Percentiles rank a stretch among this genome's conserved stretches.
phyloP scores from a whole-genome alignment of 2,329 filamentous ascomycete species.

The Diplocarpon mali region DNA sequence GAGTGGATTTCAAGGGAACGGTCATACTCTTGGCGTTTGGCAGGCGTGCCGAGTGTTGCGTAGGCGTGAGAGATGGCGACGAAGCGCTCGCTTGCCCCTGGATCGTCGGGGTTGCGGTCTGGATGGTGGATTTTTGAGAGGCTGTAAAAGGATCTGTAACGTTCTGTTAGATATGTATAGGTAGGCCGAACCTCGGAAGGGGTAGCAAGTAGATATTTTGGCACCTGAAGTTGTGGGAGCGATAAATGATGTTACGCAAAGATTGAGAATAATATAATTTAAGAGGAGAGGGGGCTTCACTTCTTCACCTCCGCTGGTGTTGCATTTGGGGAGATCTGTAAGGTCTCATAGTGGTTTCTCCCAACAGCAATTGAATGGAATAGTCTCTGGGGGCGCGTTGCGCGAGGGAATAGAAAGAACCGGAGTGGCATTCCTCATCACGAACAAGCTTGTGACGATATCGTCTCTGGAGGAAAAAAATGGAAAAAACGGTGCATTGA shows the following conservation, averaged over 20 bases:
- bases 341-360: conserved; percentile 68
- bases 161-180: conserved; percentile 1
- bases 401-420: conserved; percentile 17
- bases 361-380: conserved; percentile 36
- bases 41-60: conserved; percentile 57
- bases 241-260: no score
- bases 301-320: conserved; percentile 74
- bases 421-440: conserved; percentile 55
- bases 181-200: neutral
- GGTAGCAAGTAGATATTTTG: neutral
- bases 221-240: neutral
- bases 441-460: conserved; percentile 23
- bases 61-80: conserved; percentile 79
- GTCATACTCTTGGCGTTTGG: conserved; percentile 75
- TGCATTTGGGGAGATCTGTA: conserved; percentile 61
- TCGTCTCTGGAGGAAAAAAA: neutral
- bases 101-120: conserved; percentile 74
- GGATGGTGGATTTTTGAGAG: conserved; percentile 91
- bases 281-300: conserved; percentile 32
- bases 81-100: conserved; percentile 63
- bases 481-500: neutral
- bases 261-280: neutral
- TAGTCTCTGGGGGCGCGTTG: conserved; percentile 10
- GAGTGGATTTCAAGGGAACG: conserved; percentile 42
- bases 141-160: conserved; percentile 64